A percentile compares a stretch with the other conserved stretches of the same genome.
phyloP scores from a whole-genome alignment of 768 basidiomycete genomes.

The Trametopsis cervina region DNA sequence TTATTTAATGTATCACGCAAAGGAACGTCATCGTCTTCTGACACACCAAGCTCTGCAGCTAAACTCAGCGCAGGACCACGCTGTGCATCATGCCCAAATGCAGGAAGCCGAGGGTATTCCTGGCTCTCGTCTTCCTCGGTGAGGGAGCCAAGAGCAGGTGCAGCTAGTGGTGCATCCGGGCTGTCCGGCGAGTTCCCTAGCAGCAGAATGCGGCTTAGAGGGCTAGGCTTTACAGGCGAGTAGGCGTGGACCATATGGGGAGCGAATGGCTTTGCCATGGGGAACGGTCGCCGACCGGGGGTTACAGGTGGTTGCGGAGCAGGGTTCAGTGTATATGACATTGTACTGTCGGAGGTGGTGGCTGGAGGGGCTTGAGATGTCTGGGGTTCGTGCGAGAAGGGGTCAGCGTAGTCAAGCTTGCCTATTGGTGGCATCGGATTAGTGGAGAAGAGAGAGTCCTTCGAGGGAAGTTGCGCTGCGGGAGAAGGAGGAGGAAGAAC shows the following conservation, averaged over 20 bases:
- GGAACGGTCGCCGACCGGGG: slow-evolving; percentile 44
- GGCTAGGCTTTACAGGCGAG: slow-evolving; percentile 74
- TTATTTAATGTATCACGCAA: slow-evolving; percentile 22
- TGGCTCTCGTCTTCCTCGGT: slow-evolving; percentile 15
- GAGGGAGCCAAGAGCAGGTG: slow-evolving; percentile 15
- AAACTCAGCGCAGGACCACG: slow-evolving; percentile 15
- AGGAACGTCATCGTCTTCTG: slow-evolving; percentile 23
- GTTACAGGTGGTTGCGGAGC: slow-evolving; percentile 19
- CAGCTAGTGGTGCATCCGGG: slow-evolving; percentile 9
- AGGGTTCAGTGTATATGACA: too few species aligned
- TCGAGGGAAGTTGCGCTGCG: slow-evolving; percentile 50
- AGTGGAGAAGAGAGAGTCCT: slow-evolving; percentile 31
- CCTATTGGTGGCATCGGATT: slow-evolving; percentile 18
- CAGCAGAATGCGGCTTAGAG: slow-evolving; percentile 73
- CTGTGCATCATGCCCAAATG: too few species aligned
- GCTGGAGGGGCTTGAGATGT: neutral
- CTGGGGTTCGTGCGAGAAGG: neutral
- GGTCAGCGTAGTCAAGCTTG: neutral
- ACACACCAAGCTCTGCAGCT: slow-evolving; percentile 38
- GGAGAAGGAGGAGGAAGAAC: slow-evolving; percentile 77
- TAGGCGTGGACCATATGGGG: slow-evolving; percentile 73
- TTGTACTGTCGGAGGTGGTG: neutral
- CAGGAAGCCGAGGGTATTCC: slow-evolving; percentile 6
- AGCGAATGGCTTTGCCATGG: slow-evolving; percentile 64
- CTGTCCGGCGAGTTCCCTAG: slow-evolving; percentile 44